Base-by-base conservation (phyloP, 2,329 filamentous ascomycete genomes). In the Emydomyces testavorans region DNA sequence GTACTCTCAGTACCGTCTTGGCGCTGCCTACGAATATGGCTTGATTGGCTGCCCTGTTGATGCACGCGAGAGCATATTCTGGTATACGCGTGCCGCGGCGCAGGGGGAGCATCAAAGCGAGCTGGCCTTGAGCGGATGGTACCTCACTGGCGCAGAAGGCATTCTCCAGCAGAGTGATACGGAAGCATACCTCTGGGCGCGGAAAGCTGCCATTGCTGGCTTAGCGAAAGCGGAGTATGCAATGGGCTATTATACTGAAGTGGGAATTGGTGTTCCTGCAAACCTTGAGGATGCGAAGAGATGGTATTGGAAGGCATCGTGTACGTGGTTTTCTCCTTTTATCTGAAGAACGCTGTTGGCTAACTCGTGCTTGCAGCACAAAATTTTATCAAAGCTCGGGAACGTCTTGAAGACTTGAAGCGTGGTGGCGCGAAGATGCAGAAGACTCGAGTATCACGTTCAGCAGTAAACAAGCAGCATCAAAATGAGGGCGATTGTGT, bases 241-340 rank as follows among this genome's bases (percentile, higher is more conserved):
- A 0, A 94, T 98, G 84, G 92, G 92, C 0, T 95, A 96, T 67
- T 95, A 94, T 62, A 93, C 86, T 0, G 92, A 98, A 66, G 82
- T 92, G 41, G 92, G 92, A 10, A 96, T 98, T 57, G 92, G 92
- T 24, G 81, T 86, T 54, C 74, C 82, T 13, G 80, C 84, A 6
- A 93, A 90, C 63, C 60, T 95, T 57, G 92, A 98, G 59, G 92
- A 96, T 68, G 92, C 90, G 18, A 95, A 94, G 74, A 79, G 88
- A 58, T 98, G 92, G 92, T 98, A 98, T 69, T 95, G 89, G 77
- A 77, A 90, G 64, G 89, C 92, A 67, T 92, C 92, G 62, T 85
- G 90, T 95, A 74, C 79, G 87, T 80, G 51, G 50, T 44, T 29
- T 10, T 29, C 10, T 37, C 8, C 31, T 29, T 48, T 47, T 49